Evolutionary conservation across 306 rosid species (phyloP).

Genomic region (Calophaca sinica): DNA sequence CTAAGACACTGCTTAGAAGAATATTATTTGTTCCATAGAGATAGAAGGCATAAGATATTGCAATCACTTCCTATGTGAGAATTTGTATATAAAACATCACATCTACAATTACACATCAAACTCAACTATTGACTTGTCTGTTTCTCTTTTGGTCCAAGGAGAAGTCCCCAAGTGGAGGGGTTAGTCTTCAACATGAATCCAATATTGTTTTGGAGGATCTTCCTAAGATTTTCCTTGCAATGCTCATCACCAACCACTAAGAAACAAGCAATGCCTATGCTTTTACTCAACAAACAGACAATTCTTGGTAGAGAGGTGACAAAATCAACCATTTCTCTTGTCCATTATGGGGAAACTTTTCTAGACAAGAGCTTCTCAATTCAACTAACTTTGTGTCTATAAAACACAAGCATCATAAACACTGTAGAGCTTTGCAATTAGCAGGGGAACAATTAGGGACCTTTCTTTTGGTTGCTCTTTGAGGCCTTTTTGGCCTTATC

Average conservation of each 20-base stretch:
- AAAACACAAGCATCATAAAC: conserved; percentile 31
- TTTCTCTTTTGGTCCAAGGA: conserved; percentile 38
- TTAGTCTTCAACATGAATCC: conserved; percentile 28
- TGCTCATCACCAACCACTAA: conserved; percentile 36
- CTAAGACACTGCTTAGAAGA: conserved; percentile 16
- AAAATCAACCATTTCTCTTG: conserved; percentile 48
- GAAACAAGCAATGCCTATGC: conserved; percentile 20
- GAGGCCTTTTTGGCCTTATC: conserved; percentile 22
- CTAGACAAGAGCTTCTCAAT: conserved; percentile 8
- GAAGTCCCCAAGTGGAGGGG: conserved; percentile 42
- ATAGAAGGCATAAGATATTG: not conserved
- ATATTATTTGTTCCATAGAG: conserved; percentile 39
- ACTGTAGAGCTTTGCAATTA: conserved; percentile 44
- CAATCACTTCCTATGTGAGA: conserved; percentile 35
- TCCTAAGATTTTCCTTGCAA: conserved; percentile 55
- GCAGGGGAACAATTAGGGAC: not conserved
- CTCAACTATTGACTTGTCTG: conserved; percentile 36
- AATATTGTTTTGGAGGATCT: conserved; percentile 48
- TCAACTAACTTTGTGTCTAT: conserved; percentile 11
- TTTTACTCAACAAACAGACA: conserved; percentile 32
- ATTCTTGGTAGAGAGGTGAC: conserved; percentile 43
- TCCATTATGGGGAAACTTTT: conserved; percentile 28
- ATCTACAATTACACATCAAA: not conserved
- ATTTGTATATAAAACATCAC: not conserved
- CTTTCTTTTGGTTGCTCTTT: conserved; percentile 35